phyloP scores from a whole-genome alignment of 225 moss, liverwort and hornwort species.

The Ulota crispa region DNA sequence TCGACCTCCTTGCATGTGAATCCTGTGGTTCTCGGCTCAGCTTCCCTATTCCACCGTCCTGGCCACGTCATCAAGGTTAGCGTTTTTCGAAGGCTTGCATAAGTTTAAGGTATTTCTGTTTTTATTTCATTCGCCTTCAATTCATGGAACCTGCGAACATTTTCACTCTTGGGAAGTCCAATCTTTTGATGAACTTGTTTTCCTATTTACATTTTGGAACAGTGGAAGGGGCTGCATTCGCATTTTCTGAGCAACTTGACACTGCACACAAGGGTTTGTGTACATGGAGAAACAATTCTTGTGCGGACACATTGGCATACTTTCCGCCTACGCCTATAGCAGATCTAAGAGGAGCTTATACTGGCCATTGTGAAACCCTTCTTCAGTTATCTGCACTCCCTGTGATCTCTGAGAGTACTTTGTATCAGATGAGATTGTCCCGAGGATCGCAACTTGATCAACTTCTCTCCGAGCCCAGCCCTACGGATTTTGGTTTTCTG shows the following conservation, averaged over 20 bases:
- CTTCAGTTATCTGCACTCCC: constrained; percentile 90
- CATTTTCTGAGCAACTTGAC: constrained; percentile 87
- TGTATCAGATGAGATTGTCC: constrained; percentile 59
- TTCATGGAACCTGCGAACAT: neutral
- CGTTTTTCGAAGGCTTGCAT: neutral
- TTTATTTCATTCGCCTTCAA: neutral
- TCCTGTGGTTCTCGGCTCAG: constrained; percentile 78
- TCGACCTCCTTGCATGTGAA: constrained; percentile 91
- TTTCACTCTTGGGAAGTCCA: constrained; percentile 12
- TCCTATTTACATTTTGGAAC: constrained; percentile 11
- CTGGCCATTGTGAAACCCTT: constrained; percentile 75
- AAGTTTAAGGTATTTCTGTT: neutral
- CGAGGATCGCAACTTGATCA: constrained; percentile 66
- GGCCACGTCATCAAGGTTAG: constrained; percentile 72
- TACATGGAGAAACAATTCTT: constrained; percentile 88
- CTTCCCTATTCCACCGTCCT: constrained; percentile 72
- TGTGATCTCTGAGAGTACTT: constrained; percentile 68
- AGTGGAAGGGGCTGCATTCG: constrained; percentile 70
- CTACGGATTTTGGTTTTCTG: constrained; percentile 39
- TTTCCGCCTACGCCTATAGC: constrained; percentile 79
- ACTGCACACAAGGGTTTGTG: constrained; percentile 83
- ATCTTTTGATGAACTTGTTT: constrained; percentile 21
- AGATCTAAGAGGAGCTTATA: constrained; percentile 66
- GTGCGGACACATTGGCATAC: constrained; percentile 74
- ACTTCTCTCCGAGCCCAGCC: constrained; percentile 65